A percentile compares a stretch with the other conserved stretches of the same genome.
These are phyloP conservation scores for Beauveria australis DNA, from an alignment of 2,329 filamentous ascomycete genomes.

Conservation along the genomic window DNA sequence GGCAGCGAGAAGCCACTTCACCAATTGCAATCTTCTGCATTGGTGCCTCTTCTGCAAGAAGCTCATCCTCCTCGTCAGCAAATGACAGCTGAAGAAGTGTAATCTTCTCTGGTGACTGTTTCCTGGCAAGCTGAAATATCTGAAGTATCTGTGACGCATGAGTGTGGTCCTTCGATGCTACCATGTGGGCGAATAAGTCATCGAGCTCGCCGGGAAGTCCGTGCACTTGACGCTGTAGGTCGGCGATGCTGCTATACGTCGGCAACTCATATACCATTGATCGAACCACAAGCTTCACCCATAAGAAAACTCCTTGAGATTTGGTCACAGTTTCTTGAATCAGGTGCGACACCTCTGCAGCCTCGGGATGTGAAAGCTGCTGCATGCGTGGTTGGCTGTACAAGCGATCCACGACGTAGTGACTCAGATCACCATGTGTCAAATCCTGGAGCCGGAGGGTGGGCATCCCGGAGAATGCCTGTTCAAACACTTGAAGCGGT, in stretches of 20 bases:
- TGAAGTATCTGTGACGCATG: neutral
- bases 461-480: slow-evolving; percentile 9
- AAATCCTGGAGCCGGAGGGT: neutral
- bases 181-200: slow-evolving; percentile 9
- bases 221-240: slow-evolving; percentile 1
- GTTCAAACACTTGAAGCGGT: slow-evolving; percentile 14
- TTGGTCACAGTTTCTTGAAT: neutral
- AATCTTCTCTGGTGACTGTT: neutral
- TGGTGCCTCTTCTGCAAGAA: neutral
- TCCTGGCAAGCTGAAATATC: neutral
- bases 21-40: neutral
- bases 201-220: slow-evolving; percentile 9
- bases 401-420: neutral
- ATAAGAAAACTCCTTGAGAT: slow-evolving; percentile 17
- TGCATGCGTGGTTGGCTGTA: slow-evolving; percentile 1
- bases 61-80: neutral
- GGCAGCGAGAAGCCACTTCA: neutral
- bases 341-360: neutral
- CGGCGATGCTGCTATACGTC: neutral
- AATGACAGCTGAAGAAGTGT: neutral
- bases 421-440: neutral
- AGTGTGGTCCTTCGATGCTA: neutral
- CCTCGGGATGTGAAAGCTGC: neutral
- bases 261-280: slow-evolving; percentile 10
- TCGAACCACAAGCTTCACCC: slow-evolving; percentile 16